Percentiles rank a stretch among this genome's conserved stretches.
These are phyloP conservation scores for Hansfordia pulvinata DNA, from an alignment of 2,329 filamentous ascomycete genomes.

Conservation along the genomic window DNA sequence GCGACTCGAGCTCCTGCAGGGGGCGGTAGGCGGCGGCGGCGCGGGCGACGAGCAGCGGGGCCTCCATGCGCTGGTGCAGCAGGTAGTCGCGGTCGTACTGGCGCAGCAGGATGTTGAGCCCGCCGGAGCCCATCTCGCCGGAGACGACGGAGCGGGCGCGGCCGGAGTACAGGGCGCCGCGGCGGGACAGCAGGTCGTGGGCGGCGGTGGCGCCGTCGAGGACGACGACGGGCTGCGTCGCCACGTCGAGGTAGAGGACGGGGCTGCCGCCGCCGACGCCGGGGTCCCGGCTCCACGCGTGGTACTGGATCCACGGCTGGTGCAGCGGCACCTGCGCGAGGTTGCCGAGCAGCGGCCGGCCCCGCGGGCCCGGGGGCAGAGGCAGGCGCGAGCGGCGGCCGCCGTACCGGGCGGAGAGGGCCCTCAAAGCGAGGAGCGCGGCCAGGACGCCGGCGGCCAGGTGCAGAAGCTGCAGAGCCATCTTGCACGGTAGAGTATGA, in stretches of 20 bases:
- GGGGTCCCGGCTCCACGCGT: slow-evolving; percentile 6
- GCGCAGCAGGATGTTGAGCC: slow-evolving; percentile 1
- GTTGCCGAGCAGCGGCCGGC: slow-evolving; percentile 9
- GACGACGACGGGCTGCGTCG: slow-evolving; percentile 8
- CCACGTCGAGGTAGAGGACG: slow-evolving; percentile 8
- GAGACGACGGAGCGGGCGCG: slow-evolving; percentile 14
- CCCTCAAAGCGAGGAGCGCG: too few species aligned
- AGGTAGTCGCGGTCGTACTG: slow-evolving; percentile 1
- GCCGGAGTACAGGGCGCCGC: slow-evolving; percentile 7
- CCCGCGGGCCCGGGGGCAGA: slow-evolving; percentile 6
- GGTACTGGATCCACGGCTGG: slow-evolving; percentile 7
- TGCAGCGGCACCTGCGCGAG: slow-evolving; percentile 6
- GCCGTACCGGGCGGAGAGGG: too few species aligned
- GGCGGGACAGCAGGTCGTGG: slow-evolving; percentile 7
- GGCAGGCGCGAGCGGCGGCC: too few species aligned
- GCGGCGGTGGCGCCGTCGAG: slow-evolving; percentile 4
- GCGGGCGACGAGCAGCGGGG: slow-evolving; percentile 1
- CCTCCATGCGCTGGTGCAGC: slow-evolving; percentile 1
- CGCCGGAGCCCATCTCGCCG: slow-evolving; percentile 17
- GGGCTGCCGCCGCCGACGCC: too few species aligned
- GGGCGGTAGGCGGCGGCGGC: slow-evolving; percentile 1
- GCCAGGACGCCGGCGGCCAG: too few species aligned
- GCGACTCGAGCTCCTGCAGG: slow-evolving; percentile 1
- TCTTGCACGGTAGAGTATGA: too few species aligned
- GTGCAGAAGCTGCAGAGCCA: too few species aligned